Conservation (phyloP, 192 early-diverging fungal genomes). For the Funneliformis mosseae region DNA sequence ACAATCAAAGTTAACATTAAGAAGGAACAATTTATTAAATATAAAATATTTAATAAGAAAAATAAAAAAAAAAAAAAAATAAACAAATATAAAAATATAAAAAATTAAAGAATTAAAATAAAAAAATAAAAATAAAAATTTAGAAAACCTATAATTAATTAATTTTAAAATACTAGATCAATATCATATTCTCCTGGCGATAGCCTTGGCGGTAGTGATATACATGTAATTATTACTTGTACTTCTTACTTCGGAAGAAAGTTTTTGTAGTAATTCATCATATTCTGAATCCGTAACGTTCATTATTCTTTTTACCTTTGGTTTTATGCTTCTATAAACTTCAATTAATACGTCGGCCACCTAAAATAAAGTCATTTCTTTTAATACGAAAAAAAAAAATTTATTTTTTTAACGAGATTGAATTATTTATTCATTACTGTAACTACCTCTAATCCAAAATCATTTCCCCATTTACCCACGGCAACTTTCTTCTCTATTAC, state of each 20-base stretch:
- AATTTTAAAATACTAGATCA: no score
- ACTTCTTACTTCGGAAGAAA: neutral
- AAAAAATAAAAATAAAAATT: neutral
- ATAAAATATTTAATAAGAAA: no score
- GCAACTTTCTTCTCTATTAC: neutral
- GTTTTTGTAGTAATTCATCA: neutral
- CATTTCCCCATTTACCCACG: neutral
- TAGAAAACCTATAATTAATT: neutral
- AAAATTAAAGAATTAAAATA: no score
- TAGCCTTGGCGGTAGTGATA: neutral
- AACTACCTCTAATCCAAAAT: neutral
- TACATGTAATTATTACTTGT: neutral
- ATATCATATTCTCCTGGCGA: neutral
- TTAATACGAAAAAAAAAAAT: no score
- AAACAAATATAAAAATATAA: no score
- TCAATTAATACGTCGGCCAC: neutral
- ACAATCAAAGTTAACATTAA: no score
- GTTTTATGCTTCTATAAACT: neutral
- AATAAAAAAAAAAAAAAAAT: no score
- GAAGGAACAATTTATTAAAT: no score
- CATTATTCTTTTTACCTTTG: neutral
- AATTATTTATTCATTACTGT: no score
- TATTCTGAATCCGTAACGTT: neutral
- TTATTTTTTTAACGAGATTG: no score
- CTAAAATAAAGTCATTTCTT: neutral